Base-by-base conservation (phyloP, 495 filamentous ascomycete genomes). In the Terfezia boudieri region DNA sequence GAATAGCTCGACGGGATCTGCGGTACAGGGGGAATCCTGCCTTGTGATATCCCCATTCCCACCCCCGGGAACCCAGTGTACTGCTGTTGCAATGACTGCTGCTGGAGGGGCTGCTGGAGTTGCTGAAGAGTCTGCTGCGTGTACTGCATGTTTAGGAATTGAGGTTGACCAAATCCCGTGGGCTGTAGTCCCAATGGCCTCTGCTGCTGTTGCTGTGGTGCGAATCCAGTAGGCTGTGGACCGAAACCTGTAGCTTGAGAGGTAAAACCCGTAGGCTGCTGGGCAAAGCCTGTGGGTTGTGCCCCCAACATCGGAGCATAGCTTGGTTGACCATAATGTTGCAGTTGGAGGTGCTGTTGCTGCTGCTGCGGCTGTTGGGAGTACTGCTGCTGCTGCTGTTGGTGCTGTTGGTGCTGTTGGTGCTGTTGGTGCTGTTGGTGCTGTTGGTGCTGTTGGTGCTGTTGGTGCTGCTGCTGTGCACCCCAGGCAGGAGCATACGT, bases 251-350 rank as follows among this genome's bases (percentile, higher is more conserved):
- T 78, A 66, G 67, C 73, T 59, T 84, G 80, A 37, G 75, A 64
- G 56, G 76, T 74, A 51, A 68, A 69, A 22, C 68, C 67, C 11
- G 67, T 65, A 37, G 67, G 64, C n/a, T 68, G 69, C 53, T 69
- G 71, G 51, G 75, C 76, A 58, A 82, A 84, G 8, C 83, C 81
- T 12, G 81, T 87, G n/a, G 80, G 83, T 61, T 83, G 79, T 11
- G 78, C 58, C 55, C 59, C 11, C 62, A 56, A 10, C 38, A 2
- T 17, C 41, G 53, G 59, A 22, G 64, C 58, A 51, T 59, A 56
- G 37, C 63, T 61, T 26, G 54, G 63, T 23, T 56, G 56, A 20
- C 58, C 58, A 50, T 60, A 58, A 36, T 64, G 61, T 16, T 57
- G 61, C 11, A 54, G 54, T 16, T 61, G 61, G 26, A 61, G 62